Percentiles rank a stretch among this genome's conserved stretches.
phyloP scores from a whole-genome alignment of 2,329 filamentous ascomycete genomes.

The Rhexocercosporidium sp. region DNA sequence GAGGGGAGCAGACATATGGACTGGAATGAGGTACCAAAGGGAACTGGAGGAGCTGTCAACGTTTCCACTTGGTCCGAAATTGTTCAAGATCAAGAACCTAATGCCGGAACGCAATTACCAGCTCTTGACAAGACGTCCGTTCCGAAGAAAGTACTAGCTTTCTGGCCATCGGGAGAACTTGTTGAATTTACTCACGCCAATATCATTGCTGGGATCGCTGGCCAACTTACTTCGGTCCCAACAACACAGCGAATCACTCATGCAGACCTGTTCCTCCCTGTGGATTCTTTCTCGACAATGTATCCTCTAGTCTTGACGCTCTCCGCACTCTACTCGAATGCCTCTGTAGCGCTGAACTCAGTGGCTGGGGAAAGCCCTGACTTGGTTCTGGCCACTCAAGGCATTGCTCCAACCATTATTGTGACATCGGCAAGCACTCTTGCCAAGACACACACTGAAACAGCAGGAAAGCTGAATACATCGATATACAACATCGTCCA shows the following conservation, averaged over 20 bases:
- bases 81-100: constrained; percentile 69
- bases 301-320: constrained; percentile 83
- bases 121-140: constrained; percentile 59
- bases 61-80: constrained; percentile 95
- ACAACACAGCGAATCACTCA: constrained; percentile 73
- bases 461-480: constrained; percentile 64
- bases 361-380: constrained; percentile 77
- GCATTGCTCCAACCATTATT: constrained; percentile 81
- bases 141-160: constrained; percentile 64
- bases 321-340: constrained; percentile 81
- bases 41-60: constrained; percentile 74
- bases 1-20: constrained; percentile 90
- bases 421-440: constrained; percentile 79
- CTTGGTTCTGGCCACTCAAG: constrained; percentile 73
- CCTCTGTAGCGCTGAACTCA: constrained; percentile 86
- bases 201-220: constrained; percentile 83
- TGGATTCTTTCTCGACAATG: constrained; percentile 78
- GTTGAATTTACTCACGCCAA: constrained; percentile 84
- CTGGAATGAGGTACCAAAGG: constrained; percentile 87
- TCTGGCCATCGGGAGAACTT: constrained; percentile 74
- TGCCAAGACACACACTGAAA: constrained; percentile 67
- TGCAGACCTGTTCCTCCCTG: constrained; percentile 83
- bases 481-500: constrained; percentile 70
- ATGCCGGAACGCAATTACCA: constrained; percentile 67
- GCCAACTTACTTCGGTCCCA: constrained; percentile 77